phyloP scores from a whole-genome alignment of 345 rosid genomes.

The Hevea brasiliensis region DNA sequence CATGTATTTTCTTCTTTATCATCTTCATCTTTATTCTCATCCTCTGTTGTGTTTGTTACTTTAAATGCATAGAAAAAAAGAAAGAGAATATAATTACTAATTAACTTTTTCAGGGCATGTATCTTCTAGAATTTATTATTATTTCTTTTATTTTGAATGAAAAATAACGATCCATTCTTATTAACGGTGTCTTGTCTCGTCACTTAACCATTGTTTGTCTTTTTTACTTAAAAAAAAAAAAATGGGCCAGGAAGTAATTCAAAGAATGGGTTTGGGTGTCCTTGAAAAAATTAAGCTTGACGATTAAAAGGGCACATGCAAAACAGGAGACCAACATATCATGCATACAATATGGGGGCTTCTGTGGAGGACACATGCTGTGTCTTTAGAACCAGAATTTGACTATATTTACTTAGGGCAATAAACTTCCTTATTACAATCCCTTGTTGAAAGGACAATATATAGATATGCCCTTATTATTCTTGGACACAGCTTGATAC shows the following conservation, averaged over 20 bases:
- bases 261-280: background rate
- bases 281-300: background rate
- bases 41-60: background rate
- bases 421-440: background rate
- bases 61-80: background rate
- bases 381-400: conserved; percentile 28
- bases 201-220: no score
- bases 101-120: conserved; percentile 5
- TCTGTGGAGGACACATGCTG: conserved; percentile 26
- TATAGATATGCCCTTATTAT: no score
- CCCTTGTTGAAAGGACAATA: background rate
- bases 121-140: conserved; percentile 7
- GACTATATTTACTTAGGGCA: background rate
- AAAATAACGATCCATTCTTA: conserved; percentile 18
- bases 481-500: conserved; percentile 6
- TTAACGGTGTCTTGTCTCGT: no score
- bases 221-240: no score
- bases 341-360: conserved; percentile 10
- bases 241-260: no score
- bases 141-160: background rate
- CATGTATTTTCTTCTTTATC: background rate
- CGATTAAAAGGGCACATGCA: background rate
- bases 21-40: no score
- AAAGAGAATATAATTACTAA: background rate
- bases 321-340: conserved; percentile 13